Conservation (phyloP, 2,329 filamentous ascomycete genomes). For the Parafenestella ontariensis region DNA sequence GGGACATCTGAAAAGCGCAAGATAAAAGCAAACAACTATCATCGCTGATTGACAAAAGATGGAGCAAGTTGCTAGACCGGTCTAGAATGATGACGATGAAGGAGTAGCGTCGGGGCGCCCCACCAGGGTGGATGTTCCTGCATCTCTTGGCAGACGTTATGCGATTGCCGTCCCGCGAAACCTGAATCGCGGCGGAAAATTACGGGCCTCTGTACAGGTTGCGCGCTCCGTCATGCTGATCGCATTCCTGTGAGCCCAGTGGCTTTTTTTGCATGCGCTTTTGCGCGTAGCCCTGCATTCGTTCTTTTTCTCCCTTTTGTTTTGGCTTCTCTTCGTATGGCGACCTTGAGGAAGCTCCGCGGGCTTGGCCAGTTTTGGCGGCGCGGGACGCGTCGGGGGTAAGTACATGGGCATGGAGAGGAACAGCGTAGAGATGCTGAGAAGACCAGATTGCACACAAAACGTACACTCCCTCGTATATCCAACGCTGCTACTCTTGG, state of each 20-base stretch:
- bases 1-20: no score
- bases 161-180: conserved; percentile 26
- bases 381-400: conserved; percentile 39
- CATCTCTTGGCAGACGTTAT: conserved; percentile 30
- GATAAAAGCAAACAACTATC: no score
- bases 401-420: conserved; percentile 9
- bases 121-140: conserved; percentile 15
- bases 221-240: conserved; percentile 37
- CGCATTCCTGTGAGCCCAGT: conserved; percentile 30
- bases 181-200: conserved; percentile 29
- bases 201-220: conserved; percentile 13
- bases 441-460: conserved; percentile 29
- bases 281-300: conserved; percentile 3
- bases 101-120: background rate
- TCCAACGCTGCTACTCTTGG: conserved; percentile 20
- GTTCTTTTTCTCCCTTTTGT: background rate
- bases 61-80: no score
- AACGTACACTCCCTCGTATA: conserved; percentile 14
- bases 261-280: conserved; percentile 15
- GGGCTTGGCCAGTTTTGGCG: conserved; percentile 37
- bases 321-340: conserved; percentile 24
- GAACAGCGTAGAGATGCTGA: background rate
- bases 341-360: conserved; percentile 29
- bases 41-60: background rate
- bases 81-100: background rate